Conservation (phyloP, 73 alveolate genomes). For the Effrenium voratum region DNA sequence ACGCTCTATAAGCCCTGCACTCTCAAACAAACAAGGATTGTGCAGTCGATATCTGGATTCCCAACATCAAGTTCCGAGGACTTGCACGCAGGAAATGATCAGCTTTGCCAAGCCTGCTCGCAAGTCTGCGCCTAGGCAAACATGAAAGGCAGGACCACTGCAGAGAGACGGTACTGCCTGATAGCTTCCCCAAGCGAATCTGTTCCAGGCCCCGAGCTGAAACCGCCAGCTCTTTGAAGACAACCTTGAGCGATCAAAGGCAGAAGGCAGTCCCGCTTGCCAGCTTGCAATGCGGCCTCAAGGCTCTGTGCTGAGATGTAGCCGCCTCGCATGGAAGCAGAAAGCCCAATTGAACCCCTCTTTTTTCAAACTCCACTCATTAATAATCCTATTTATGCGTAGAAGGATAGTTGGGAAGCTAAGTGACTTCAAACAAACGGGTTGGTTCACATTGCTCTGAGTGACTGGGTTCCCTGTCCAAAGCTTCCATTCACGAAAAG, state of each 20-base stretch:
- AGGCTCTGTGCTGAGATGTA: conserved; percentile 1
- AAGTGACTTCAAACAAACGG: too few species aligned
- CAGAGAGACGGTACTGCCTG: too few species aligned
- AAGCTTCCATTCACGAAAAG: too few species aligned
- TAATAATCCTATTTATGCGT: too few species aligned
- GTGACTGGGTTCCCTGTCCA: too few species aligned
- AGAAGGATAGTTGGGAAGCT: too few species aligned
- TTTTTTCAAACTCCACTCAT: neutral
- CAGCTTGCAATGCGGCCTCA: too few species aligned
- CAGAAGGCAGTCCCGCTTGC: too few species aligned
- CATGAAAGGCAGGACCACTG: neutral
- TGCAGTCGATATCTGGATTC: neutral
- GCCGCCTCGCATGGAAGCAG: neutral
- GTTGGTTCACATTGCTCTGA: too few species aligned
- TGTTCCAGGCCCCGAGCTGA: neutral
- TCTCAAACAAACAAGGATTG: neutral
- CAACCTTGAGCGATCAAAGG: too few species aligned
- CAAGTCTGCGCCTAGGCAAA: neutral
- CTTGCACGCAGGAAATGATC: neutral
- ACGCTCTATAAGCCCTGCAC: neutral
- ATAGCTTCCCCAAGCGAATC: too few species aligned
- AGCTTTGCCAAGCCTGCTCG: neutral
- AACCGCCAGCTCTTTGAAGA: conserved; percentile 30
- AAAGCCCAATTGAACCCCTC: neutral
- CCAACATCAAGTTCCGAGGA: neutral